Evolutionary conservation across 257 asterid species (phyloP).

Genomic region (Cynanchum wilfordii): DNA sequence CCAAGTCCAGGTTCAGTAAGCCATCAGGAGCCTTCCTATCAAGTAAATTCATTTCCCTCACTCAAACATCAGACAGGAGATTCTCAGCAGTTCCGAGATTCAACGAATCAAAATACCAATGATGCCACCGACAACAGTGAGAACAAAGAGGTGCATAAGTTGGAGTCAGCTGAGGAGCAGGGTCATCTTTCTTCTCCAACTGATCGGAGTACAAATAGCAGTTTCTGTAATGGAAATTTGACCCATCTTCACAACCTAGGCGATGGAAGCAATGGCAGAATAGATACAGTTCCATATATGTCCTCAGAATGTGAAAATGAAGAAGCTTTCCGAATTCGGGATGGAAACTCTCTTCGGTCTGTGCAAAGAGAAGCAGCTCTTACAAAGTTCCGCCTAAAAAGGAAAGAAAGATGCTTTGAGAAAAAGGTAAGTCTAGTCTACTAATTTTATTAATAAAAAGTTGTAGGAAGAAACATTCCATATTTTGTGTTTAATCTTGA

Average conservation of each 20-base stretch:
- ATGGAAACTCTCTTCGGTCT: slow-evolving; percentile 47
- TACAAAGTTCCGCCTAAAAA: slow-evolving; percentile 69
- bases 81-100: slow-evolving; percentile 33
- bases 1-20: slow-evolving; percentile 43
- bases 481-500: background rate
- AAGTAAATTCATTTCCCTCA: slow-evolving; percentile 25
- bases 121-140: slow-evolving; percentile 40
- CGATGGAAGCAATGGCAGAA: slow-evolving; percentile 34
- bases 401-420: slow-evolving; percentile 94
- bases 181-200: slow-evolving; percentile 46
- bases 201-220: slow-evolving; percentile 56
- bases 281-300: slow-evolving; percentile 21
- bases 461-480: no score
- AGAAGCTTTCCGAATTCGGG: slow-evolving; percentile 38
- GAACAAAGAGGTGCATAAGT: slow-evolving; percentile 27
- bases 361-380: slow-evolving; percentile 83
- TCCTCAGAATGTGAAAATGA: slow-evolving; percentile 42
- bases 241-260: slow-evolving; percentile 29
- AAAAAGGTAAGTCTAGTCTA: slow-evolving; percentile 58
- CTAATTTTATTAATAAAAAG: background rate
- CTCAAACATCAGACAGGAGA: slow-evolving; percentile 29
- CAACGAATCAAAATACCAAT: slow-evolving; percentile 35
- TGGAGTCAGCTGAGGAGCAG: slow-evolving; percentile 39
- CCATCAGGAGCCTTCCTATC: slow-evolving; percentile 37
- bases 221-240: slow-evolving; percentile 41